Evolutionary conservation across 768 basidiomycete genomes (phyloP), one percentile per base, ranked within the genome.

Genomic region (Trametes villosa): DNA sequence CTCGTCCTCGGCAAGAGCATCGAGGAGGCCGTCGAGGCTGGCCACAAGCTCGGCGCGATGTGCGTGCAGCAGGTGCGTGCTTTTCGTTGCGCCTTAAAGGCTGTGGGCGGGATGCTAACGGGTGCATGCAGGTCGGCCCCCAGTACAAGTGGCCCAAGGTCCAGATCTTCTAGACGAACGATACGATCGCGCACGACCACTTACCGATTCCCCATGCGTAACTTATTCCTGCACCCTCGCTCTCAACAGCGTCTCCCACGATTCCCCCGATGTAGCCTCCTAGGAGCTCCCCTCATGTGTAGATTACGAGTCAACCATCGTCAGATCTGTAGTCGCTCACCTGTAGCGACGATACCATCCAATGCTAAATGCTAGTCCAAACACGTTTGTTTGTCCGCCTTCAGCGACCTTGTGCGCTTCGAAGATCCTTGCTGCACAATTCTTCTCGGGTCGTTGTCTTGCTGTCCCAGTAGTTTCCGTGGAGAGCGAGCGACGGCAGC

Each of bases 41-140:
- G 96, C 1, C 96, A 98, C 77, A 87, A 86, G 74, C 67, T 97
- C 68, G 96, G 90, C 40, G 78, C 84, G 48, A 92, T 95, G 83
- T 91, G 88, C 77, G 88, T 98, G 52, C 84, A 88, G 69, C 83
- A 88, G 81, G 91, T 91, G 66, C 53, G 79, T 68, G 41, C 30
- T 45, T 12, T 13, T 24, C n/a, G n/a, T n/a, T n/a, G n/a, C n/a
- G 6, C 26, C 24, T 4, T 33, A 22, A 20, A 3, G 15, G 5
- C 5, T 59, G 24, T 15, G 22, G 22, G 15, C 29, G 18, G 17
- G 22, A n/a, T 24, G 30, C 41, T 62, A 12, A 65, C 59, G 9
- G 38, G 7, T 26, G 15, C 46, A 4, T 62, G 47, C 54, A 85
- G 83, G 78, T 85, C 65, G 84, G 84, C 18, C 83, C 84, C 1